Evolutionary conservation across 371 early-diverging fungal genomes (phyloP).

Genomic region (Haplosporangium sp.): DNA sequence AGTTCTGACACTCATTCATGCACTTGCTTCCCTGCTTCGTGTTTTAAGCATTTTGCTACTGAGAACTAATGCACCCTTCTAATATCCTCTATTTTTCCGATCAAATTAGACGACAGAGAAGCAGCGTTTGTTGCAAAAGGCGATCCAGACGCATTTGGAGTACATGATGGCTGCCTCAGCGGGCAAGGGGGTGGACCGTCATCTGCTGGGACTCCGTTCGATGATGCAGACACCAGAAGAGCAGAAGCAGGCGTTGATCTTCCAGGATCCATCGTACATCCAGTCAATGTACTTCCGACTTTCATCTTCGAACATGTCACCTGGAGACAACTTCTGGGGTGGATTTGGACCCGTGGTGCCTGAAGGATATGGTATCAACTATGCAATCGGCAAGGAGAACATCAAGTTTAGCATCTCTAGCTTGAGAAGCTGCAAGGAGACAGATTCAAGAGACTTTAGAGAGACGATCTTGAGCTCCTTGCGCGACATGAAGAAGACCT

Average conservation of each 20-base stretch:
- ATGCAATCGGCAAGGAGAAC: slow-evolving; percentile 83
- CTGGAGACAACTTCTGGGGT: slow-evolving; percentile 77
- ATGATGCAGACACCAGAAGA: slow-evolving; percentile 67
- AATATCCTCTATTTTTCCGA: background rate
- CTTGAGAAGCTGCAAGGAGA: slow-evolving; percentile 61
- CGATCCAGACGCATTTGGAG: slow-evolving; percentile 69
- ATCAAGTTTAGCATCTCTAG: slow-evolving; percentile 85
- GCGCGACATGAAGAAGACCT: slow-evolving; percentile 63
- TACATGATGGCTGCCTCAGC: slow-evolving; percentile 74
- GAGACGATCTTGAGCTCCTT: slow-evolving; percentile 65
- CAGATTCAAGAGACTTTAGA: slow-evolving; percentile 65
- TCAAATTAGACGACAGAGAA: slow-evolving; percentile 65
- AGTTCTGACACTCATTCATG: slow-evolving; percentile 7
- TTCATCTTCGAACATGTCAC: slow-evolving; percentile 82
- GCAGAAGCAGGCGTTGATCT: slow-evolving; percentile 63
- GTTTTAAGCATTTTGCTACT: background rate
- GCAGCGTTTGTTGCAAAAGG: slow-evolving; percentile 66
- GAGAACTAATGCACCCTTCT: background rate
- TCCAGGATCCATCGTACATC: slow-evolving; percentile 74
- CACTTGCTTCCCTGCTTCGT: background rate
- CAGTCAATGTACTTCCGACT: slow-evolving; percentile 72
- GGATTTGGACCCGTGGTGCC: slow-evolving; percentile 84
- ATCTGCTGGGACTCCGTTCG: slow-evolving; percentile 78
- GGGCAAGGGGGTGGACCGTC: slow-evolving; percentile 82
- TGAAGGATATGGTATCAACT: slow-evolving; percentile 89